Evolutionary conservation across 495 filamentous ascomycete species (phyloP), one percentile per base, ranked within the genome.

Genomic region (Collariella sp.): DNA sequence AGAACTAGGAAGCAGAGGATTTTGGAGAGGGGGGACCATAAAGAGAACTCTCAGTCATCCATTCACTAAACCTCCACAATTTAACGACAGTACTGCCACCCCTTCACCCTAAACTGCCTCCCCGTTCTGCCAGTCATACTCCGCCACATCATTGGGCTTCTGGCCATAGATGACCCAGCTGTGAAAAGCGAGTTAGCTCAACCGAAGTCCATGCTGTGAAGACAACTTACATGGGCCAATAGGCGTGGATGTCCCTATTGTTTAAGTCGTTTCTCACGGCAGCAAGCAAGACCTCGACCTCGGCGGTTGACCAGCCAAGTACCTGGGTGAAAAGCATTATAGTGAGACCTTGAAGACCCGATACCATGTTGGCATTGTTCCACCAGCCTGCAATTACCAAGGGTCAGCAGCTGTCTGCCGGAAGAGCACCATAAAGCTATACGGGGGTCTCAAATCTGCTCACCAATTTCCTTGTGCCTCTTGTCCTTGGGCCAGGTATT

Each of bases 231-330:
- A 56, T 50, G 15, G 46, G 54, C 54, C 54, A 57, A 45, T 61
- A 61, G 7, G 33, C 46, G 52, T 61, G 59, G 7, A 61, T 52
- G 1, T 18, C 23, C 46, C 19, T 43, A 34, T 83, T 74, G 48
- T 68, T 68, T 31, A 85, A 50, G 41, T 79, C 81, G 18, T 73
- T 74, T 49, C 77, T 72, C 10, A 83, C 71, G n/a, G 79, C 70
- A 12, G 73, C 73, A 11, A 82, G 65, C 46, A 83, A 71, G 5
- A 72, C 72, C 61, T 83, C 74, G 26, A 82, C 75, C 59, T 84
- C 70, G 26, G 73, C 71, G 16, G 48, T 64, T n/a, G 44, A 73
- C 78, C 80, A 83, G 1, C 79, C 77, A n/a, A 80, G 69, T 18
- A 74, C 68, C 20, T 75, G 73, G 0, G 78, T 82, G 59, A 83